Conservation (phyloP, 2,329 filamentous ascomycete species). For the Botrytis galanthina region DNA sequence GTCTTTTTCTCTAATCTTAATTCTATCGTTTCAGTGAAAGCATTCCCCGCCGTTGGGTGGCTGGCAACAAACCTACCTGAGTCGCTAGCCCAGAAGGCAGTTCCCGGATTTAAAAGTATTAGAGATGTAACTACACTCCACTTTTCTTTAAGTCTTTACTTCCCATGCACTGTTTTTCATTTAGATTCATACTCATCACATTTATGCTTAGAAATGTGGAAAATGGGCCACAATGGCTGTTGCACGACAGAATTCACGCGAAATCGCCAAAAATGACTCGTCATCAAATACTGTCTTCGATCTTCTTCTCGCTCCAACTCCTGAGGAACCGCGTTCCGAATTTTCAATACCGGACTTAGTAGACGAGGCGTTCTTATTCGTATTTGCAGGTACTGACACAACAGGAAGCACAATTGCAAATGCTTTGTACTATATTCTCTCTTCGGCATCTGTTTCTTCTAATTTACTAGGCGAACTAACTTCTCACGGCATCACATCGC, state of each 20-base stretch:
- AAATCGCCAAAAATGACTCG: background rate
- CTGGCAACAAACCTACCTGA: background rate
- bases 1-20: background rate
- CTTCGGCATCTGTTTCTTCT: background rate
- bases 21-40: background rate
- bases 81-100: background rate
- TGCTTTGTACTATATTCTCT: conserved; percentile 5
- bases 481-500: background rate
- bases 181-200: accelerated
- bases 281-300: background rate
- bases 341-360: background rate
- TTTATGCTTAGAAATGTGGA: background rate
- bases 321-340: background rate
- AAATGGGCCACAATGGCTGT: background rate
- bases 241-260: background rate
- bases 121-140: background rate
- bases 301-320: background rate
- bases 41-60: background rate
- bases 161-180: background rate
- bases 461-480: background rate
- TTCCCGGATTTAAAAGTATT: background rate
- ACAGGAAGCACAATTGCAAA: background rate
- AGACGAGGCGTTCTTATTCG: background rate
- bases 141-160: accelerated
- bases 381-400: background rate